Percentiles rank a stretch among this genome's conserved stretches.
These are phyloP conservation scores for Ganoderma sp. DNA, from an alignment of 1,284 basidiomycete genomes.

Conservation along the genomic window DNA sequence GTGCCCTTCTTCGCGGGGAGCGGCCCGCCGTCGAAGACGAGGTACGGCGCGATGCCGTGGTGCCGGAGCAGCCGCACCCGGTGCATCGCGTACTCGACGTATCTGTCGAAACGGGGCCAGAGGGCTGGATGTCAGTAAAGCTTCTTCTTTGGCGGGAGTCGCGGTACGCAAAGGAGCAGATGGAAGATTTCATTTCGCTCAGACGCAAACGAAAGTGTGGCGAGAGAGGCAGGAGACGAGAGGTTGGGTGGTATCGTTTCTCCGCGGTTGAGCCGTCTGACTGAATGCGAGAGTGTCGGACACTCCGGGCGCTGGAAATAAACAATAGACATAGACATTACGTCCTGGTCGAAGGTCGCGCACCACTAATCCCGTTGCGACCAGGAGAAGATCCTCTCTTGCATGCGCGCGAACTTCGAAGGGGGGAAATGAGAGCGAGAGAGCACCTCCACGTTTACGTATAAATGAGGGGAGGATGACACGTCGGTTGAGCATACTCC, in stretches of 20 bases:
- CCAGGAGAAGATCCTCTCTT: background rate
- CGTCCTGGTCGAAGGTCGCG: conserved; percentile 12
- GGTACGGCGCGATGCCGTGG: conserved; percentile 84
- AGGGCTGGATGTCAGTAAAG: conserved; percentile 17
- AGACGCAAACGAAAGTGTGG: too few relatives aligned
- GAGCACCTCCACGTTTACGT: conserved; percentile 32
- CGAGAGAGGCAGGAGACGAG: background rate
- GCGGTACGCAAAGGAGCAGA: background rate
- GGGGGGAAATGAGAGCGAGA: background rate
- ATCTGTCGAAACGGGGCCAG: conserved; percentile 55
- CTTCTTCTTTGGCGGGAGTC: conserved; percentile 8
- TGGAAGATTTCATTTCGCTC: background rate
- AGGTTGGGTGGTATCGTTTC: conserved; percentile 11
- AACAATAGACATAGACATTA: conserved; percentile 15
- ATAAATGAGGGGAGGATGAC: conserved; percentile 29
- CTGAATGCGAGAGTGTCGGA: background rate
- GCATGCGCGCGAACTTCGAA: background rate
- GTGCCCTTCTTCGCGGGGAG: conserved; percentile 94
- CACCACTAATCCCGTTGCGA: background rate
- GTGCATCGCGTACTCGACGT: conserved; percentile 96
- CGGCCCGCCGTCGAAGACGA: conserved; percentile 97
- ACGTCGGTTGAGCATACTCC: conserved; percentile 24
- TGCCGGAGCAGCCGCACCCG: conserved; percentile 87
- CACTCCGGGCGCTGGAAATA: background rate
- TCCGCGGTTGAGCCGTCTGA: conserved; percentile 23